Percentiles rank a stretch among this genome's conserved stretches.
phyloP scores from a whole-genome alignment of 352 stramenopile species.

The Phytophthora constricta region DNA sequence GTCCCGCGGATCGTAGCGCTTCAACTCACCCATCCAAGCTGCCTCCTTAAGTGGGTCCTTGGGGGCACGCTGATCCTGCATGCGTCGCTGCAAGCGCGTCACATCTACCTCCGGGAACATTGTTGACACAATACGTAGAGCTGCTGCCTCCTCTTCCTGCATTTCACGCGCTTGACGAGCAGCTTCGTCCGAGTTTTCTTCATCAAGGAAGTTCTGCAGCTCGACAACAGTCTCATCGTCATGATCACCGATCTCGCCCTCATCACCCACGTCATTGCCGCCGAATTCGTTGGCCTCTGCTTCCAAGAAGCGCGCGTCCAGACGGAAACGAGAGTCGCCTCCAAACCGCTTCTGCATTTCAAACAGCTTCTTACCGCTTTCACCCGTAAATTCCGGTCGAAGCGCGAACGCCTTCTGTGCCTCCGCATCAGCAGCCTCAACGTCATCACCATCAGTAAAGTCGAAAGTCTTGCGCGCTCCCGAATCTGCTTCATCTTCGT shows the following conservation, averaged over 20 bases:
- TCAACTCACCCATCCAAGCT: constrained; percentile 79
- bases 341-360: constrained; percentile 85
- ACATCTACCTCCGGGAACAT: constrained; percentile 78
- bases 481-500: constrained; percentile 33
- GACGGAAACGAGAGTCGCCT: constrained; percentile 77
- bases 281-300: constrained; percentile 67
- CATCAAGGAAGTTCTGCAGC: constrained; percentile 59
- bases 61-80: constrained; percentile 47
- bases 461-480: constrained; percentile 45
- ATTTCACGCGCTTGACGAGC: constrained; percentile 51
- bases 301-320: constrained; percentile 81
- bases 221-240: constrained; percentile 32
- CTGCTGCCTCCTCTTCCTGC: constrained; percentile 54
- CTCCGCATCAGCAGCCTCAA: constrained; percentile 36
- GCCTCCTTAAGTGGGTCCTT: constrained; percentile 77
- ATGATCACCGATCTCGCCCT: constrained; percentile 15
- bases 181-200: constrained; percentile 45
- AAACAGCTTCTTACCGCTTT: constrained; percentile 76
- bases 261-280: constrained; percentile 50
- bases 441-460: constrained; percentile 47
- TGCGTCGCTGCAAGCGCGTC: constrained; percentile 58
- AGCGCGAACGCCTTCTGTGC: constrained; percentile 56
- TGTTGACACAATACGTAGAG: constrained; percentile 58
- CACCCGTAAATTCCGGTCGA: constrained; percentile 75
- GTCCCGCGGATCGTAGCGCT: constrained; percentile 72